These are phyloP conservation scores for Sarocladium brachiariae DNA, from an alignment of 2,329 filamentous ascomycete genomes.

Conservation along the genomic window DNA sequence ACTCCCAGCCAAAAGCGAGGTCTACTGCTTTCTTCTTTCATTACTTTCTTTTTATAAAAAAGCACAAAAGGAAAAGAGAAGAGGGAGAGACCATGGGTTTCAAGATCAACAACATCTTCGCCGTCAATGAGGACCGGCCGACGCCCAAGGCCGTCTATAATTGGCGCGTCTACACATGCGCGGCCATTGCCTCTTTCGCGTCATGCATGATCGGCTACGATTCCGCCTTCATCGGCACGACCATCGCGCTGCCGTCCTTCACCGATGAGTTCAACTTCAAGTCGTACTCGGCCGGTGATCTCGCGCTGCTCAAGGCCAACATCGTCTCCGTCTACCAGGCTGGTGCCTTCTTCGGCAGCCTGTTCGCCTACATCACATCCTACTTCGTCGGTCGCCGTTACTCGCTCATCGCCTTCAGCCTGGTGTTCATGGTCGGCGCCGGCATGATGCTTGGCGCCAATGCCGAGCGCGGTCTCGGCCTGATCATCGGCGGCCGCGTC, in stretches of 20 bases:
- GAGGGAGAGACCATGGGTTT: constrained; percentile 1
- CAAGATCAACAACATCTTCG: constrained; percentile 27
- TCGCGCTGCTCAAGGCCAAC: constrained; percentile 61
- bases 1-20: too few species aligned
- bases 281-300: constrained; percentile 36
- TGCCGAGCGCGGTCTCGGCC: constrained; percentile 52
- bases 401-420: constrained; percentile 53
- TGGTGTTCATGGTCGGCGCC: constrained; percentile 63
- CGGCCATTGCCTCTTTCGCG: constrained; percentile 47
- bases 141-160: constrained; percentile 53
- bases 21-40: too few species aligned
- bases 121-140: constrained; percentile 48
- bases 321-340: constrained; percentile 79
- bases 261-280: constrained; percentile 35
- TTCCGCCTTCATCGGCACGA: constrained; percentile 22
- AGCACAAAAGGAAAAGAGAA: neutral
- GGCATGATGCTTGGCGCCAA: constrained; percentile 66
- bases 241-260: constrained; percentile 18
- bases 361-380: constrained; percentile 55
- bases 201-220: constrained; percentile 56
- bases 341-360: constrained; percentile 69
- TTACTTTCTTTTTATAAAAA: too few species aligned
- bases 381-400: constrained; percentile 62
- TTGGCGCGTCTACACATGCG: constrained; percentile 51
- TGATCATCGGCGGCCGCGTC: constrained; percentile 56